A percentile compares a stretch with the other conserved stretches of the same genome.
phyloP scores from a whole-genome alignment of 2,329 filamentous ascomycete genomes.

The Ceratocystiopsis brevicomis region DNA sequence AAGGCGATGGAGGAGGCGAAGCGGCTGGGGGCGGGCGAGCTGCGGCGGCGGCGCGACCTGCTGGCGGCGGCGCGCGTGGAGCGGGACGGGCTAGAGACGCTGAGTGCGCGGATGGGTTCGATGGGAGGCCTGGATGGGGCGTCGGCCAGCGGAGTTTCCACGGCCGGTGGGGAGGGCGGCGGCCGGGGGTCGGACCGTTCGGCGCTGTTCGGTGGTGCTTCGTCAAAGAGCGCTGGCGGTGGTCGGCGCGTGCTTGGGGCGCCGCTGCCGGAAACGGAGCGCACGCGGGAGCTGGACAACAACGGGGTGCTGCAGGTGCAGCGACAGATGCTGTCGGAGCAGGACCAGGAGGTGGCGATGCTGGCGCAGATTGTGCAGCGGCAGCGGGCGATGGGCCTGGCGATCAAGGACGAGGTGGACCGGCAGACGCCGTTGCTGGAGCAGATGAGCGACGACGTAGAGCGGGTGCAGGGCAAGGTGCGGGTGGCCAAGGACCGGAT shows the following conservation, averaged over 20 bases:
- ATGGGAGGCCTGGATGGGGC: constrained; percentile 15
- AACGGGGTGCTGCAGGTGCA: constrained; percentile 55
- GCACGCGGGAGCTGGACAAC: constrained; percentile 61
- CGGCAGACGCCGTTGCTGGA: constrained; percentile 53
- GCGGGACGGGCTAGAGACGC: constrained; percentile 54
- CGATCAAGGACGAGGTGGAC: constrained; percentile 56
- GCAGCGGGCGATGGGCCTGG: constrained; percentile 60
- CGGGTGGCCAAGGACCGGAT: constrained; percentile 55
- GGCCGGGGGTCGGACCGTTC: constrained; percentile 29
- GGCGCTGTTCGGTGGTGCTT: constrained; percentile 24
- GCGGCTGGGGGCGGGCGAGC: constrained; percentile 52
- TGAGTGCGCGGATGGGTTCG: constrained; percentile 41
- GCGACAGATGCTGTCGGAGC: constrained; percentile 51
- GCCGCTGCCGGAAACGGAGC: constrained; percentile 54
- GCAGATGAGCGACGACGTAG: constrained; percentile 45
- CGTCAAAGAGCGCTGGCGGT: constrained; percentile 3
- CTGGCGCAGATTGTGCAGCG: constrained; percentile 49
- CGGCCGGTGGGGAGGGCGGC: not conserved
- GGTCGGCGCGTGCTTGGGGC: constrained; percentile 46
- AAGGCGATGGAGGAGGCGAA: constrained; percentile 32
- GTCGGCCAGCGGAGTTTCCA: constrained; percentile 15
- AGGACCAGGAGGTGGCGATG: constrained; percentile 53
- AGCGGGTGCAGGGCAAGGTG: constrained; percentile 48
- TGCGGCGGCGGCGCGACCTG: constrained; percentile 51
- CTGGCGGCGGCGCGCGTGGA: constrained; percentile 52